Base-by-base conservation (phyloP, 139 green algal genomes). In the Deuterostichococcus epilithicus region DNA sequence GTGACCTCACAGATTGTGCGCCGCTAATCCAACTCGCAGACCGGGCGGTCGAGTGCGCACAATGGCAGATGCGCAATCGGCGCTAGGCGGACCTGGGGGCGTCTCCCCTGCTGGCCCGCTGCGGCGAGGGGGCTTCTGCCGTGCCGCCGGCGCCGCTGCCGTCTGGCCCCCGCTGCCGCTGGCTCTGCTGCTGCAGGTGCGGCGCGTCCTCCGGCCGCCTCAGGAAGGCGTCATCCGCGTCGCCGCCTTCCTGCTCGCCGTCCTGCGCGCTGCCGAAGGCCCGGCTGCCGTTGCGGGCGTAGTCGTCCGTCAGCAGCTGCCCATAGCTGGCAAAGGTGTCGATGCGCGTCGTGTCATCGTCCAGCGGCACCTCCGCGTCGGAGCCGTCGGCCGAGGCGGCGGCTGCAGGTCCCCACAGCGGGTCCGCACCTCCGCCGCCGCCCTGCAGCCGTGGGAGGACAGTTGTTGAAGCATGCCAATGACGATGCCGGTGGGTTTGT, bases 71-170 rank as follows among this genome's bases (percentile, higher is more conserved):
- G n/a, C n/a, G n/a, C n/a, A n/a, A n/a, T n/a, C n/a, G n/a, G n/a
- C n/a, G n/a, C n/a, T n/a, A n/a, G n/a, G n/a, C n/a, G n/a, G n/a
- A n/a, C n/a, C n/a, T n/a, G n/a, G n/a, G n/a, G n/a, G n/a, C n/a
- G n/a, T n/a, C n/a, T n/a, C n/a, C n/a, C n/a, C n/a, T n/a, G n/a
- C n/a, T n/a, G n/a, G n/a, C n/a, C n/a, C n/a, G n/a, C n/a, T n/a
- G n/a, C n/a, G 52, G 52, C 52, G 52, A 20, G 18, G 52, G 52
- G 18, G 52, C 20, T 13, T 72, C 36, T 45, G 91, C 88, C 35
- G 77, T 79, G 65, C 86, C 88, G 28, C 91, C 68, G 5, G 88
- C 90, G 66, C 95, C 91, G 0, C 74, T 83, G 22, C 95, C 88
- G 0, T 63, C n/a, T 42, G 8, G 1, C 5, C 5, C 5, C 30